A percentile compares a stretch with the other conserved stretches of the same genome.
phyloP scores from a whole-genome alignment of 148 eudicot species.

The Camellia lanceoleosa region DNA sequence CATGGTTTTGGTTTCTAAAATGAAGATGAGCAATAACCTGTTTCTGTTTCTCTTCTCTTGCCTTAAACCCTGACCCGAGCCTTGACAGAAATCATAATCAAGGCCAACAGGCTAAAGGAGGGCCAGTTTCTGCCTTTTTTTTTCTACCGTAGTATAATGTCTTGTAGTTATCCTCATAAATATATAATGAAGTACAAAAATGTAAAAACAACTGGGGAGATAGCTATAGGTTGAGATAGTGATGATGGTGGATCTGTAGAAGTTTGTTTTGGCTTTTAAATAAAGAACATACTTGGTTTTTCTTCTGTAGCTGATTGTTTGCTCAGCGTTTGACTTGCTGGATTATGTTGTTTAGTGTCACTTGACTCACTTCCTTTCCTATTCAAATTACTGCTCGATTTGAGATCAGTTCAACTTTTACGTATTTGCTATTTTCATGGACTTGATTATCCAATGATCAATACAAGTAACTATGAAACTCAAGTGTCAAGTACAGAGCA shows the following conservation, averaged over 20 bases:
- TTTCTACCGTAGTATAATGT: not conserved
- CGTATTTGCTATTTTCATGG: not conserved
- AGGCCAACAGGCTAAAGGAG: too few relatives aligned
- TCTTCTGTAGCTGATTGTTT: not conserved
- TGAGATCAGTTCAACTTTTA: not conserved
- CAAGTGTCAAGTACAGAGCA: too few relatives aligned
- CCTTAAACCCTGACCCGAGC: too few relatives aligned
- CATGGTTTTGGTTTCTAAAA: not conserved
- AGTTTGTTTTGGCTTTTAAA: not conserved
- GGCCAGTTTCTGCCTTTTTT: too few relatives aligned
- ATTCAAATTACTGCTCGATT: not conserved
- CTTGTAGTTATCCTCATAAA: not conserved
- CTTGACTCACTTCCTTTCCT: too few relatives aligned
- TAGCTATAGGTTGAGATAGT: not conserved
- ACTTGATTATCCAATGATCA: not conserved
- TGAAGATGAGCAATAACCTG: not conserved
- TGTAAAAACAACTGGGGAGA: not conserved
- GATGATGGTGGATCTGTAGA: not conserved
- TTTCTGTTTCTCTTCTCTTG: too few relatives aligned
- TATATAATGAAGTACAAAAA: not conserved
- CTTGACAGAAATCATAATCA: too few relatives aligned
- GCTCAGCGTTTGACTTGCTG: too few relatives aligned
- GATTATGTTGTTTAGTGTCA: too few relatives aligned
- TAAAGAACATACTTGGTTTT: not conserved
- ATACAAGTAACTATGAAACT: too few relatives aligned